Percentiles rank a stretch among this genome's conserved stretches.
These are phyloP conservation scores for Ophiostoma tasmaniense DNA, from an alignment of 2,329 filamentous ascomycete genomes.

Conservation along the genomic window DNA sequence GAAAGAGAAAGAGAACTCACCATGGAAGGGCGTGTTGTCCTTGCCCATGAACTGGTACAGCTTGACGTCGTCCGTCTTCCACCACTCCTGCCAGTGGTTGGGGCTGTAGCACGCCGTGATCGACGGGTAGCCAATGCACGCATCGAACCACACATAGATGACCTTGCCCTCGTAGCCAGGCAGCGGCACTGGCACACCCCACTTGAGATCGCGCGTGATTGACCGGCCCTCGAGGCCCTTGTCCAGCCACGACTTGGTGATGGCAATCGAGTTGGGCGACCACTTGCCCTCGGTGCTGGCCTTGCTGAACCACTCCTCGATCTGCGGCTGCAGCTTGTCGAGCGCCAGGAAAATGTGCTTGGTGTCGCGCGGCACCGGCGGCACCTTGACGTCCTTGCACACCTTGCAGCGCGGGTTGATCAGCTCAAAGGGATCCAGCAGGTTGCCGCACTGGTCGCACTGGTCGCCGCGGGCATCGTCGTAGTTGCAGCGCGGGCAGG, in stretches of 20 bases:
- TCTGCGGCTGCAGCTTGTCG: slow-evolving; percentile 69
- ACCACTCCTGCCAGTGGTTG: slow-evolving; percentile 79
- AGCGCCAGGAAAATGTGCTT: slow-evolving; percentile 87
- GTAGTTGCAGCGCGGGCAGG: slow-evolving; percentile 65
- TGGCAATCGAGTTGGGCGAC: slow-evolving; percentile 65
- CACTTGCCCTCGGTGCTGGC: slow-evolving; percentile 66
- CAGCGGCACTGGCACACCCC: slow-evolving; percentile 59
- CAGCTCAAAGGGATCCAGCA: slow-evolving; percentile 64
- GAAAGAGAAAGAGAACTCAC: slow-evolving; percentile 4
- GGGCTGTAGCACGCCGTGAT: slow-evolving; percentile 76
- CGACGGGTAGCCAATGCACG: slow-evolving; percentile 94
- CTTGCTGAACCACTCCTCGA: slow-evolving; percentile 69
- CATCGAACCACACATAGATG: slow-evolving; percentile 65
- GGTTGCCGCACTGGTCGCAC: slow-evolving; percentile 54
- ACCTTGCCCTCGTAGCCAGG: slow-evolving; percentile 55
- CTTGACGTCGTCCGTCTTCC: slow-evolving; percentile 60
- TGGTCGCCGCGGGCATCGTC: slow-evolving; percentile 65
- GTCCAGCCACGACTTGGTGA: slow-evolving; percentile 72
- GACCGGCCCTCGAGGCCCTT: slow-evolving; percentile 78
- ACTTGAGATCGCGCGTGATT: slow-evolving; percentile 87
- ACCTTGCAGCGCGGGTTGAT: slow-evolving; percentile 88
- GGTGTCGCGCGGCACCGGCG: slow-evolving; percentile 73
- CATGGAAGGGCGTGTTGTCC: slow-evolving; percentile 74
- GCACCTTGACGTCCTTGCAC: slow-evolving; percentile 72
- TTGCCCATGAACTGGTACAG: slow-evolving; percentile 97